Base-by-base conservation (phyloP, 768 basidiomycete genomes). In the Daedaleopsis nitida region DNA sequence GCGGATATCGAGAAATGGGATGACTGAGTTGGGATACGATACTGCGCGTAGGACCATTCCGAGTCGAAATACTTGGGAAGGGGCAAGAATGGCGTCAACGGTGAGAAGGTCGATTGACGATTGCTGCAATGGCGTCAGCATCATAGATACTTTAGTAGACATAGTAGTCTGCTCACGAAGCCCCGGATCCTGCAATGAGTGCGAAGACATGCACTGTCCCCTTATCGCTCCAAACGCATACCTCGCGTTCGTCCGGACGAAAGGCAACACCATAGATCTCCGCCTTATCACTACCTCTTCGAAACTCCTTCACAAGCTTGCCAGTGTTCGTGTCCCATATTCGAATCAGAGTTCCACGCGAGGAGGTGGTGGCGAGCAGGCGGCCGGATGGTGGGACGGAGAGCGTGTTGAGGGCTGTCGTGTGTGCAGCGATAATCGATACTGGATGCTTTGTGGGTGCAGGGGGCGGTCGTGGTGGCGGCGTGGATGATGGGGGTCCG, bases 21-120 rank as follows among this genome's bases (percentile, higher is more conserved):
- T 1, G 89, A 88, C 66, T 93, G 91, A 2, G 89, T 78, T 3
- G 94, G 94, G 69, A 97, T 91, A 45, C 92, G 85, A 72, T 92
- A 97, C 66, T 92, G 90, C 14, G 94, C 92, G 70, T 96, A 95
- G 0, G 94, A 96, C 95, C 94, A 96, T 73, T 95, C 89, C n/a
- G 93, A 95, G 69, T 88, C 87, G 70, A 97, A 95, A 72, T 96
- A 96, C 63, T 90, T 92, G 17, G 94, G 94, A 37, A 93, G 80
- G 14, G 89, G 90, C 11, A 96, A 75, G 69, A 88, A 94, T 3
- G 90, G 87, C 16, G 88, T 84, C 50, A 96, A 75, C 5, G 89
- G 86, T 0, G 90, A 92, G 66, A 96, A 81, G 7, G 90, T 84
- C 8, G 92, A 94, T 62, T 92, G 91, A 42, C 91, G 91, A 69